phyloP scores from a whole-genome alignment of 106 monocot genomes.

The Dendrobium nobile region DNA sequence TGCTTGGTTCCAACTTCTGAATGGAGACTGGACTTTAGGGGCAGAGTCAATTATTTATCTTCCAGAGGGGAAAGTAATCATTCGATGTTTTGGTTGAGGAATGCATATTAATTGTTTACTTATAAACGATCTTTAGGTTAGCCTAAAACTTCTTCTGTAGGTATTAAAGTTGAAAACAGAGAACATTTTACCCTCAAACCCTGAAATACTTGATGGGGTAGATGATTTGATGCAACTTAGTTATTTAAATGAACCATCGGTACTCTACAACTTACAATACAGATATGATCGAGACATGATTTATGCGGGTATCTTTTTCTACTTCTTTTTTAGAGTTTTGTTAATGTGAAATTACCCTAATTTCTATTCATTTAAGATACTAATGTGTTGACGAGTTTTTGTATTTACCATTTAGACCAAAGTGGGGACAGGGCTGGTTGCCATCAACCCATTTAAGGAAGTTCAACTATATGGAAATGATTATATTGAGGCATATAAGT shows the following conservation, averaged over 20 bases:
- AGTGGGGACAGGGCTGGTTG: slow-evolving; percentile 91
- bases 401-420: slow-evolving; percentile 45
- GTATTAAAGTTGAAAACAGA: too few relatives aligned
- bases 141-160: background rate
- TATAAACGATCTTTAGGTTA: background rate
- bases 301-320: slow-evolving; percentile 54
- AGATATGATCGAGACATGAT: slow-evolving; percentile 85
- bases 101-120: slow-evolving; percentile 1
- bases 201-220: slow-evolving; percentile 92
- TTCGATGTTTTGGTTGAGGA: background rate
- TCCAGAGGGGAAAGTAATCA: slow-evolving; percentile 62
- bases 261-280: slow-evolving; percentile 76
- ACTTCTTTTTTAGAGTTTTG: background rate
- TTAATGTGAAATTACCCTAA: background rate
- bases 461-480: slow-evolving; percentile 76
- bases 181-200: slow-evolving; percentile 41
- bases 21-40: slow-evolving; percentile 79
- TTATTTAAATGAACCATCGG: slow-evolving; percentile 94
- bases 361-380: background rate
- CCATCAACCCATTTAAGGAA: slow-evolving; percentile 87
- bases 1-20: slow-evolving; percentile 72
- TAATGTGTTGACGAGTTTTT: background rate
- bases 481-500: slow-evolving; percentile 74
- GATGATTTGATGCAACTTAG: slow-evolving; percentile 98
- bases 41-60: slow-evolving; percentile 56